A percentile compares a stretch with the other conserved stretches of the same genome.
These are phyloP conservation scores for Candida sp. DNA, from an alignment of 1,139 yeast genomes.

Conservation along the genomic window DNA sequence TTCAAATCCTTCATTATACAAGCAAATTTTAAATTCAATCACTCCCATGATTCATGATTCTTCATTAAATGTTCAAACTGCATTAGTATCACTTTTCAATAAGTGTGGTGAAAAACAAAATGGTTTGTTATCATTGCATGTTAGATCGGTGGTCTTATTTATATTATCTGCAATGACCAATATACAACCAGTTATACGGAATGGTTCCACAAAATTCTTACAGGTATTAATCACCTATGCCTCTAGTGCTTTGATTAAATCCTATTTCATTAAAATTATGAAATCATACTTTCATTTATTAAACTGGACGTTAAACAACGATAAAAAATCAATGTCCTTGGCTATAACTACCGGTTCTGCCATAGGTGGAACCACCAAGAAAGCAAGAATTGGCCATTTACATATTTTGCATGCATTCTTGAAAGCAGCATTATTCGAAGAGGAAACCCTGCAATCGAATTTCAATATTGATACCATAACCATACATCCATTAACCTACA, in stretches of 20 bases:
- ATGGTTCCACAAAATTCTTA: constrained; percentile 65
- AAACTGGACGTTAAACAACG: constrained; percentile 53
- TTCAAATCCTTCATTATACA: constrained; percentile 49
- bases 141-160: constrained; percentile 64
- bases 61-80: constrained; percentile 61
- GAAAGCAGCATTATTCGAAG: constrained; percentile 31
- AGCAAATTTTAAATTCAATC: constrained; percentile 53
- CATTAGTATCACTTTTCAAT: constrained; percentile 50
- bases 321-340: constrained; percentile 42
- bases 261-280: constrained; percentile 58
- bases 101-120: constrained; percentile 50
- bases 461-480: constrained; percentile 9
- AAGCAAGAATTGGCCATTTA: constrained; percentile 41
- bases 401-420: constrained; percentile 42
- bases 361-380: constrained; percentile 35
- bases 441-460: constrained; percentile 1
- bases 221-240: constrained; percentile 47
- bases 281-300: constrained; percentile 55
- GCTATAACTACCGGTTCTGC: constrained; percentile 44
- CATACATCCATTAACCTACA: constrained; percentile 43
- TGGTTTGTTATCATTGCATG: constrained; percentile 63
- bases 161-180: constrained; percentile 97
- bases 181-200: constrained; percentile 68
- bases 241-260: constrained; percentile 49
- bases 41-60: constrained; percentile 63